Evolutionary conservation across 139 green algal genomes (phyloP).

Genomic region (Auxenochlorella protothecoides): DNA sequence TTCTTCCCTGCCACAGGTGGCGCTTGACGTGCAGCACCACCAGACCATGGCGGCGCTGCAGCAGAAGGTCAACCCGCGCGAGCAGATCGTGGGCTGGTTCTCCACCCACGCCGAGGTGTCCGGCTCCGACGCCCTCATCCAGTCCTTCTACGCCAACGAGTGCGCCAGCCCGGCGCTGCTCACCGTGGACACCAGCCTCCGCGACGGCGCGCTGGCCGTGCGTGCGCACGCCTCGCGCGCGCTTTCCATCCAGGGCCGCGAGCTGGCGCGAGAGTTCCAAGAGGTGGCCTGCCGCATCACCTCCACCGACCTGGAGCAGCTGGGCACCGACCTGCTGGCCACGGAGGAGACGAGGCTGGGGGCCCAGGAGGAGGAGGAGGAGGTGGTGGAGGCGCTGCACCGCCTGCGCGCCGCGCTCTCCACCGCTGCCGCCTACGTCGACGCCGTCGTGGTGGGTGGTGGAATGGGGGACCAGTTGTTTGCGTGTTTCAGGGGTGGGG

Average conservation of each 20-base stretch:
- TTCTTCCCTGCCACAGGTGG: slow-evolving; percentile 54
- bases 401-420: slow-evolving; percentile 53
- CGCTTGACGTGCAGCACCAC: slow-evolving; percentile 90
- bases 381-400: slow-evolving; percentile 45
- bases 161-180: slow-evolving; percentile 64
- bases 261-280: slow-evolving; percentile 80
- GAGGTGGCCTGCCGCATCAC: slow-evolving; percentile 70
- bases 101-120: slow-evolving; percentile 65
- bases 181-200: slow-evolving; percentile 70
- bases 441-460: slow-evolving; percentile 48
- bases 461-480: too few relatives aligned
- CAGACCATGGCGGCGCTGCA: slow-evolving; percentile 86
- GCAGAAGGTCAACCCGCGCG: slow-evolving; percentile 68
- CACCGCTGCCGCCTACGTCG: slow-evolving; percentile 59
- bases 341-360: slow-evolving; percentile 12
- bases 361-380: slow-evolving; percentile 54
- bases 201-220: slow-evolving; percentile 39
- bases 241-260: slow-evolving; percentile 30
- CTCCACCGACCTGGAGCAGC: slow-evolving; percentile 63
- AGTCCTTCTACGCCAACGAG: slow-evolving; percentile 80
- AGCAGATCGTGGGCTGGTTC: slow-evolving; percentile 90
- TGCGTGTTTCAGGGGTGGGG: too few relatives aligned
- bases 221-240: slow-evolving; percentile 58
- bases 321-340: slow-evolving; percentile 13
- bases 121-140: slow-evolving; percentile 79